Conservation (phyloP, 805 yeast species). For the Zygoascus biomembranicola region DNA sequence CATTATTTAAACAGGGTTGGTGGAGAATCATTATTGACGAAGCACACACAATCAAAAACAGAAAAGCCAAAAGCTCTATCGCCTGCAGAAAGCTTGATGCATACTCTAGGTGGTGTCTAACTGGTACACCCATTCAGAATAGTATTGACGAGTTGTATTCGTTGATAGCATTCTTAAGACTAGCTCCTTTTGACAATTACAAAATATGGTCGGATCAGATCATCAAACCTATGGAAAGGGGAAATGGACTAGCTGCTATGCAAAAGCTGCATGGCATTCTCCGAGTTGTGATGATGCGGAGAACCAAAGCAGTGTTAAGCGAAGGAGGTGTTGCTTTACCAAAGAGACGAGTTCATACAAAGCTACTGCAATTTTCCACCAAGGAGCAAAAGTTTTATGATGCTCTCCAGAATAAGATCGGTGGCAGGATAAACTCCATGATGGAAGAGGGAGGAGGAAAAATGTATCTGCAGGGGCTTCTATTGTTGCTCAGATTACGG, state of each 20-base stretch:
- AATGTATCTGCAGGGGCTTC: conserved; percentile 22
- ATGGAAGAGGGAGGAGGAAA: conserved; percentile 27
- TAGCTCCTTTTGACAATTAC: conserved; percentile 21
- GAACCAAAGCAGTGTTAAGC: conserved; percentile 35
- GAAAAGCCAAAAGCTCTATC: conserved; percentile 36
- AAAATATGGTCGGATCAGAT: conserved; percentile 22
- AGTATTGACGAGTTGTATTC: conserved; percentile 45
- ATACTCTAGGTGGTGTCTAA: conserved; percentile 46
- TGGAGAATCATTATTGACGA: conserved; percentile 57
- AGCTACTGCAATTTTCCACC: conserved; percentile 20
- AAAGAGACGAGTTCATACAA: conserved; percentile 14
- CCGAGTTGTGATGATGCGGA: conserved; percentile 34
- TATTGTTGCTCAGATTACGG: conserved; percentile 30
- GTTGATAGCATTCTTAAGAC: conserved; percentile 34
- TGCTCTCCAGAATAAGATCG: conserved; percentile 17
- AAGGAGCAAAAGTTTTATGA: conserved; percentile 26
- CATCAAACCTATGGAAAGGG: conserved; percentile 19
- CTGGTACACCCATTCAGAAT: conserved; percentile 63
- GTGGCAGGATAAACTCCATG: conserved; percentile 2
- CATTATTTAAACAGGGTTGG: conserved; percentile 30
- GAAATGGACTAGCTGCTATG: conserved; percentile 17
- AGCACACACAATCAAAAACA: conserved; percentile 54
- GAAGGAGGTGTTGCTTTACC: conserved; percentile 21
- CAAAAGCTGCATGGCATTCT: conserved; percentile 24
- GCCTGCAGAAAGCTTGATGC: conserved; percentile 39